Base-by-base conservation (phyloP, 2,329 filamentous ascomycete species). In the Lachnellula hyalina region DNA sequence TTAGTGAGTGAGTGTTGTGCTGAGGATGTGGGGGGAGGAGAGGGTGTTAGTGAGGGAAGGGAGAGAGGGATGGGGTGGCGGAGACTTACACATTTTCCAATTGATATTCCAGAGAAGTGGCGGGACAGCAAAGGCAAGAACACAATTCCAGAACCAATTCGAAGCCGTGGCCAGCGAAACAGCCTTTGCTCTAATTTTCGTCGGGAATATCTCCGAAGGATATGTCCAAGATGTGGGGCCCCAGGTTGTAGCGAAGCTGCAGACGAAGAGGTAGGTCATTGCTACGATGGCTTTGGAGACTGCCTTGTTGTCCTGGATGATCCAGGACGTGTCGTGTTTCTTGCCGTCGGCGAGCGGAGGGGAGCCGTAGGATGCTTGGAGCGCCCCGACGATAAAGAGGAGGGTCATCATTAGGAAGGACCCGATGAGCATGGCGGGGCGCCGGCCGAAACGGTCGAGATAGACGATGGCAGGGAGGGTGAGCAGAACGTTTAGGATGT, bases 401-500 rank as follows among this genome's bases (percentile, higher is more conserved):
- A 79, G 85, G 5, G 74, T 67, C 63, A 72, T 74, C 86, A 90
- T 89, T 47, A 87, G 72, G 23, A 79, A 71, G 5, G 85, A 81
- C 47, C 86, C 87, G 38, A 83, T 68, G 19, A 90, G 75, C 53
- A 90, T 76, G 3, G 85, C 79, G 0, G 74, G 75, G 28, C 87
- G 87, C 57, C 89, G 87, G 44, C 89, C 89, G 81, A 86, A 89
- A 52, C 78, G 76, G 63, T 93, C 89, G 64, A 92, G 80, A 73
- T 78, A 92, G 55, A 92, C 71, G 25, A 93, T 79, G 1, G 88
- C 88, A 0, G 87, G 86, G 2, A 92, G 70, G 0, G 89, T 92
- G 80, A 90, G 87, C 48, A 84, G 54, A 1, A 93, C 88, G 68
- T 92, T 92, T 73, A 93, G 87, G 61, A 91, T 78, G 67, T 89